Evolutionary conservation across 495 filamentous ascomycete genomes (phyloP), one percentile per base, ranked within the genome.

Genomic region (Aspergillus haitiensis): DNA sequence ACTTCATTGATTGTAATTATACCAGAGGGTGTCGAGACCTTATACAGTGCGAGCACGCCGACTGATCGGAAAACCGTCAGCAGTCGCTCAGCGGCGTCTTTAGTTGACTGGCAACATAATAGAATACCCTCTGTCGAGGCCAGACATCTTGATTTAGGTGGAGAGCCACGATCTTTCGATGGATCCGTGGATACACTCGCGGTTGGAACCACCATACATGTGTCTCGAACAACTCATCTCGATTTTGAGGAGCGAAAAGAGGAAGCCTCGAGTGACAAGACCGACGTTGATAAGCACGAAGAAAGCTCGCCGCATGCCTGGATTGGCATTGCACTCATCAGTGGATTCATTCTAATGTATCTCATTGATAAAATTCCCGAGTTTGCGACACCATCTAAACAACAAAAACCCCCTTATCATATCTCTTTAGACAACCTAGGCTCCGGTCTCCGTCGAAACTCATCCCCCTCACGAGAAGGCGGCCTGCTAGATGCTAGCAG

Each of bases 1-100:
- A 98, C 93, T 36, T 91, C 92, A 8, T 82, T 98, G 64, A 92
- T 98, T 56, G 91, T 98, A 3, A 98, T 98, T 70, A 96, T 98
- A 67, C 94, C 94, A 0, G 94, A 98, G 72, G 94, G 94, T 13
- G 86, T 98, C 50, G 94, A 97, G 67, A 94, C 94, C 7, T 77
- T 97, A 50, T 92, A 96, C 68, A 86, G 83, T 63, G 80, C 87
- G 9, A 81, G 73, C 46, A 66, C 71, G 11, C 56, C 70, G 15
- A 58, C 59, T 33, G 52, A 46, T 55, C 69, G 63, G 39, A 75
- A 77, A 53, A 65, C 61, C 52, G 52, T 78, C 51, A 71, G 61
- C 52, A 64, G 63, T 15, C 73, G 75, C 55, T 65, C 65, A 10
- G 55, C 21, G 21, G 21, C 62, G 13, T 45, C 66, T 40, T 50